Conservation (phyloP, 257 asterid genomes). For the Rhazya stricta region DNA sequence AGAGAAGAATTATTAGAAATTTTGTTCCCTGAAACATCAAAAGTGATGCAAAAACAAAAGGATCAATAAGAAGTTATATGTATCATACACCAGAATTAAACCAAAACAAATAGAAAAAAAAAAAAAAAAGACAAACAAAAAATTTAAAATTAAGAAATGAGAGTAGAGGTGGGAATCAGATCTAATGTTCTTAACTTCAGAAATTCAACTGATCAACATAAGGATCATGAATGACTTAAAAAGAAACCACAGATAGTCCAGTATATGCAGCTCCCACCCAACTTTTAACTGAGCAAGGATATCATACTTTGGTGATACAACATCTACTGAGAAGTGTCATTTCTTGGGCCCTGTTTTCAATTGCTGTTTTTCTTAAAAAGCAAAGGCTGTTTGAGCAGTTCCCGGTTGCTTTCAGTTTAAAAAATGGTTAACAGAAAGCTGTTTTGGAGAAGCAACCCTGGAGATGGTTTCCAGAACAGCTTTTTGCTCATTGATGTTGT, state of each 20-base stretch:
- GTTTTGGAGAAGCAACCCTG: too few species aligned
- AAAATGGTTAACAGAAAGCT: too few species aligned
- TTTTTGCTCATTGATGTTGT: too few species aligned
- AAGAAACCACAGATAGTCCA: background rate
- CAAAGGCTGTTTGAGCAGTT: too few species aligned
- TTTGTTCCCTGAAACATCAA: background rate
- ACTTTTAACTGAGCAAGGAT: background rate
- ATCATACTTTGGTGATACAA: background rate
- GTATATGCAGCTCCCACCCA: background rate
- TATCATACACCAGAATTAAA: background rate
- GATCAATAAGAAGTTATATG: slow-evolving; percentile 1
- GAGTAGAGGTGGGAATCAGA: background rate
- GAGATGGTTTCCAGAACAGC: too few species aligned
- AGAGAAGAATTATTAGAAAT: background rate
- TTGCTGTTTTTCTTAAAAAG: too few species aligned
- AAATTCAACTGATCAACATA: background rate
- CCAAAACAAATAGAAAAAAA: too few species aligned
- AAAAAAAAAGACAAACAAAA: too few species aligned
- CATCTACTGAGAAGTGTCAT: background rate
- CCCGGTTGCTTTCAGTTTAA: too few species aligned
- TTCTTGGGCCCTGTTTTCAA: too few species aligned
- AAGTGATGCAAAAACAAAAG: background rate
- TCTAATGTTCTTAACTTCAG: background rate
- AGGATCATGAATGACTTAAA: background rate
- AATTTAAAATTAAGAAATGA: background rate